Conservation (phyloP, 2,329 filamentous ascomycete species). For the Trichoderma koningii region DNA sequence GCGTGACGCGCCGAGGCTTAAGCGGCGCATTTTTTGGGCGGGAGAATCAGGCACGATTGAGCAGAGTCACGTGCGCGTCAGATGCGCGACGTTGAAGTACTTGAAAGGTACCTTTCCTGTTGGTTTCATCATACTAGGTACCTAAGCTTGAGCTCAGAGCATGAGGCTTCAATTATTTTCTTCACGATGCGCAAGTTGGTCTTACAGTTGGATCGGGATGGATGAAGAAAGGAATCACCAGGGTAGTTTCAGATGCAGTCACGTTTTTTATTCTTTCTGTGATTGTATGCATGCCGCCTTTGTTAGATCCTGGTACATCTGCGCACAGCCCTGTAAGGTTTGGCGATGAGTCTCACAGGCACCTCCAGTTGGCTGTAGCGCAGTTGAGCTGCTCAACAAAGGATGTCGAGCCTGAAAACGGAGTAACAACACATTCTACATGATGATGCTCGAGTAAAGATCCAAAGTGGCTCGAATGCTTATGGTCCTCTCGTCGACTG, state of each 20-base stretch:
- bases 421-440: not conserved
- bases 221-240: not conserved
- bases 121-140: too few species aligned
- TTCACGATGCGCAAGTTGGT: not conserved
- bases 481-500: too few species aligned
- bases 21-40: constrained; percentile 35
- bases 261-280: not conserved
- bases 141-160: too few species aligned
- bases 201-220: not conserved
- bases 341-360: not conserved
- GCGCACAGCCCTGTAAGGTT: not conserved
- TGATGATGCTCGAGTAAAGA: not conserved
- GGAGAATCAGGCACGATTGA: constrained; percentile 30
- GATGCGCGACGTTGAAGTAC: not conserved
- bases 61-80: constrained; percentile 35
- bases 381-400: not conserved
- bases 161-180: not conserved
- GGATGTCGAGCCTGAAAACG: not conserved
- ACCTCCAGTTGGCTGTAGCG: too few species aligned
- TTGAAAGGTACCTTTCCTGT: not conserved
- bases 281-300: not conserved
- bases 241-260: not conserved
- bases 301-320: not conserved
- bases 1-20: constrained; percentile 43
- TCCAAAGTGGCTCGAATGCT: too few species aligned